Base-by-base conservation (phyloP, 768 basidiomycete genomes). In the Chalciporus piperatus region DNA sequence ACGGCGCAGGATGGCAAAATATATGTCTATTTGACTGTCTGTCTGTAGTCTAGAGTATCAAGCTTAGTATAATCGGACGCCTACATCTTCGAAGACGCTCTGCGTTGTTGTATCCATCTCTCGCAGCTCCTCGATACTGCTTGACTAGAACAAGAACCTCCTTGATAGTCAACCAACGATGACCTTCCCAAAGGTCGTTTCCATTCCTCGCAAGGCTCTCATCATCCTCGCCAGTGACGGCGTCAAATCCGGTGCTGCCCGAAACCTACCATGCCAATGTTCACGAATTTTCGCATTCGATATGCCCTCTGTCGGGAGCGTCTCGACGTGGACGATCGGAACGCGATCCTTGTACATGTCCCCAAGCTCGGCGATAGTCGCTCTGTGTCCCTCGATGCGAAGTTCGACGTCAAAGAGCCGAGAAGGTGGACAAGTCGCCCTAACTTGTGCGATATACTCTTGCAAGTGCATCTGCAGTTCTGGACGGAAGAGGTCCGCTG, bases 1-100 rank as follows among this genome's bases (percentile, higher is more conserved):
- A 4, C 19, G 30, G 39, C 37, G 62, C 63, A 87, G 89, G 45
- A 85, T 92, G 85, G 85, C 86, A 13, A 82, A 80, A 60, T 92
- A 90, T 62, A 87, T 92, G 89, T 91, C 89, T 35, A 71, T 82
- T 57, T 92, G 75, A 68, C 19, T 7, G 44, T 35, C 19, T 7
- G 44, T 35, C 9, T 37, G 7, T 9, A 23, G 28, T 33, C 35
- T 37, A n/a, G n/a, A 46, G 9, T 37, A 37, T 37, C 35, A 37
- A 1, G 35, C 3, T 32, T 32, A 3, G 32, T 14, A 32, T 37
- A 37, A 37, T 37, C 3, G 16, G n/a, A n/a, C 16, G 16, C n/a
- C 16, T n/a, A 37, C 35, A 37, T n/a, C 35, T n/a, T 37, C 16
- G 35, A 37, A 37, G 35, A 37, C 16, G 35, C 33, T 35, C 33